A percentile compares a stretch with the other conserved stretches of the same genome.
Evolutionary conservation across 345 rosid species (phyloP).

Genomic region (Ceriops zippeliana): DNA sequence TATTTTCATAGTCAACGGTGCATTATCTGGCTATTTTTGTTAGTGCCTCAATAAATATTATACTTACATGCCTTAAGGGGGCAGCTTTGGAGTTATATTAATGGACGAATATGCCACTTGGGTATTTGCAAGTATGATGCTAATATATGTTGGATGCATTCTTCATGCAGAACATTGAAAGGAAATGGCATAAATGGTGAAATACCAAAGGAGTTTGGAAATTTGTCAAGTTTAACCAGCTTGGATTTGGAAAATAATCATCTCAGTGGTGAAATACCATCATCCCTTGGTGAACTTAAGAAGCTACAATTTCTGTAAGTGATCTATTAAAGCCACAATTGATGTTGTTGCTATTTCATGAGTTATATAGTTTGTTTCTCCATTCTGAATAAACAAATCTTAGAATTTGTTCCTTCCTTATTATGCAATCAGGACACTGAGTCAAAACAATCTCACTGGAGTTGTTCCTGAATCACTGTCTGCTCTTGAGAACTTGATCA

Average conservation of each 20-base stretch:
- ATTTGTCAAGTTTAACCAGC: slow-evolving; percentile 70
- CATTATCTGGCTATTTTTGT: neutral
- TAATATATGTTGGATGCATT: slow-evolving; percentile 14
- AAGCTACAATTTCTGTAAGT: slow-evolving; percentile 93
- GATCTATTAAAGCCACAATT: slow-evolving; percentile 1
- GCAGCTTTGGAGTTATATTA: too few relatives aligned
- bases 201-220: slow-evolving; percentile 86
- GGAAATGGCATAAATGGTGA: slow-evolving; percentile 85
- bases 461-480: slow-evolving; percentile 68
- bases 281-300: slow-evolving; percentile 74
- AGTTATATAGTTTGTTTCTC: slow-evolving; percentile 7
- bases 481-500: slow-evolving; percentile 57
- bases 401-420: slow-evolving; percentile 8
- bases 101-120: neutral
- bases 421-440: slow-evolving; percentile 58
- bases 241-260: slow-evolving; percentile 87
- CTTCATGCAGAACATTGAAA: slow-evolving; percentile 63
- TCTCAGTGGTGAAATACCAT: slow-evolving; percentile 75
- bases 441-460: slow-evolving; percentile 82
- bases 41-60: neutral
- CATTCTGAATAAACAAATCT: neutral
- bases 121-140: neutral
- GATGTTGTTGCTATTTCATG: slow-evolving; percentile 11
- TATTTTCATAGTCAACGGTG: neutral
- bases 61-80: neutral